Percentiles rank a stretch among this genome's conserved stretches.
phyloP scores from a whole-genome alignment of 352 stramenopile genomes.

The Phytophthora vignae region DNA sequence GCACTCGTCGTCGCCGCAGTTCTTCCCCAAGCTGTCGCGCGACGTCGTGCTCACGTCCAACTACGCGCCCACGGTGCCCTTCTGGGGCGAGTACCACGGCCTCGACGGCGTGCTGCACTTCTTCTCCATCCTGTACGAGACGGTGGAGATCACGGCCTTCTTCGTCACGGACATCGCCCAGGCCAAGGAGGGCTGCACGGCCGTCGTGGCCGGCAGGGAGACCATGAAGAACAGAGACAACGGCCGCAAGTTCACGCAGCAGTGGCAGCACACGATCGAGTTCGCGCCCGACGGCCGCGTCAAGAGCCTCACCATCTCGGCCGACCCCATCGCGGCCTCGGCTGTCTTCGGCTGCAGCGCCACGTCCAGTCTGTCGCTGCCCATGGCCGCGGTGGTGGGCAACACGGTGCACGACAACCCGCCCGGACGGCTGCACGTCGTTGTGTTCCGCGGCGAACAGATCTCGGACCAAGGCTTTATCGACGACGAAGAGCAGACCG shows the following conservation, averaged over 20 bases:
- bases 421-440: conserved; percentile 72
- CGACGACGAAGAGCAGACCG: conserved; percentile 60
- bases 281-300: conserved; percentile 87
- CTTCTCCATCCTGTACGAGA: conserved; percentile 92
- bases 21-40: conserved; percentile 87
- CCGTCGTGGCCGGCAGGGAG: conserved; percentile 83
- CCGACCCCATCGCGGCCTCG: conserved; percentile 85
- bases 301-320: conserved; percentile 88
- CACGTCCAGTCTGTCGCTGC: conserved; percentile 85
- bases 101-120: conserved; percentile 89
- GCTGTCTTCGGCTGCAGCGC: conserved; percentile 90
- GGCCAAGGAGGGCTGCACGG: conserved; percentile 82
- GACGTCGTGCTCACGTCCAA: conserved; percentile 90
- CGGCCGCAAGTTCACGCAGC: conserved; percentile 89
- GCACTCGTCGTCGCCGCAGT: conserved; percentile 88
- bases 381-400: conserved; percentile 84
- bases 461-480: conserved; percentile 71
- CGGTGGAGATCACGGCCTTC: conserved; percentile 89
- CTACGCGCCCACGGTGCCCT: conserved; percentile 88
- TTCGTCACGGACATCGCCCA: conserved; percentile 91
- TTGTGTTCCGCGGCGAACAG: conserved; percentile 86
- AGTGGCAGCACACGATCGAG: conserved; percentile 92
- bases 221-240: conserved; percentile 92
- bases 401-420: conserved; percentile 84
- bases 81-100: conserved; percentile 91